A percentile compares a stretch with the other conserved stretches of the same genome.
Evolutionary conservation across 1,284 basidiomycete species (phyloP).

Genomic region (Clitocybe nebularis): DNA sequence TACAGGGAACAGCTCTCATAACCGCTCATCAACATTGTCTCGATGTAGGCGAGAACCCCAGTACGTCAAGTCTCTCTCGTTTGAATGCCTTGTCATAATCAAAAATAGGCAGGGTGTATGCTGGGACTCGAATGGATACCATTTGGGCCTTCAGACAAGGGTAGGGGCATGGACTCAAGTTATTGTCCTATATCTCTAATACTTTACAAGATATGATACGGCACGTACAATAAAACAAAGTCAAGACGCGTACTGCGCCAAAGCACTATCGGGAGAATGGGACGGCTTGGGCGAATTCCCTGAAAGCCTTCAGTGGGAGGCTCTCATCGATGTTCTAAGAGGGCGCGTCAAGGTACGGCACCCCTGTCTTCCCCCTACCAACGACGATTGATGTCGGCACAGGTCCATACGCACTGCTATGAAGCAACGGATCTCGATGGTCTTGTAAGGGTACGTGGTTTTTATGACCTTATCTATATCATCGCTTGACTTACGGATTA

Average conservation of each 20-base stretch:
- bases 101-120: constrained; percentile 32
- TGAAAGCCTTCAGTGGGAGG: constrained; percentile 79
- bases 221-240: constrained; percentile 70
- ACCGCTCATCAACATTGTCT: not conserved
- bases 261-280: constrained; percentile 59
- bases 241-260: constrained; percentile 72
- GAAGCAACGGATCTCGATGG: constrained; percentile 77
- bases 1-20: not conserved
- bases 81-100: not conserved
- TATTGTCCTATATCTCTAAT: not conserved
- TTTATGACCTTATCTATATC: not conserved
- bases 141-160: constrained; percentile 58
- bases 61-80: constrained; percentile 23
- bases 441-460: constrained; percentile 58
- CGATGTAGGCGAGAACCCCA: constrained; percentile 40
- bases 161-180: constrained; percentile 19
- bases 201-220: constrained; percentile 51
- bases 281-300: constrained; percentile 63
- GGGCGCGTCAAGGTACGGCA: constrained; percentile 63
- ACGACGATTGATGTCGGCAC: constrained; percentile 2
- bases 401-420: constrained; percentile 81
- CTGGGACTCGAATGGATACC: constrained; percentile 52
- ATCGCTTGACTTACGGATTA: constrained; percentile 10
- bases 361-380: not conserved
- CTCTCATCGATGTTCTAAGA: constrained; percentile 82